Evolutionary conservation across 345 rosid genomes (phyloP), one percentile per base, ranked within the genome.

Genomic region (Aquilaria yunnanensis): DNA sequence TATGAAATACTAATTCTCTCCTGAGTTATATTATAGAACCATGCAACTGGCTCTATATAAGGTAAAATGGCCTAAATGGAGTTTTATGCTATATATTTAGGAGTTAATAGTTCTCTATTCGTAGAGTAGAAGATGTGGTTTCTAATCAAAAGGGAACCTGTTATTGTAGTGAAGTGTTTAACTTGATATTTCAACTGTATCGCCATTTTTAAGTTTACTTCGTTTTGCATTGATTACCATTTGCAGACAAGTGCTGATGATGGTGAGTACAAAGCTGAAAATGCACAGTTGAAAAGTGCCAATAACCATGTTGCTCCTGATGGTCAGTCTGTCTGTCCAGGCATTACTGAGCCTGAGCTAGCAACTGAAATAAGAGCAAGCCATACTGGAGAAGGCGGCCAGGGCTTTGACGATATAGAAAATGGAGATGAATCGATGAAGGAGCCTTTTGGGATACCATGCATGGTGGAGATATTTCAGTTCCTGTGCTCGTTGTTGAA

Each of bases 391-490:
- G 75, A 62, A 60, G 60, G 47, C 33, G 74, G 54, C 56, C 76
- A 60, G 48, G 60, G 30, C 65, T 37, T 37, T 37, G 80, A 75
- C 63, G 78, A 70, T 67, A 54, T 72, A 74, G 68, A 69, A 69
- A 76, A 72, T 66, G 75, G 62, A 72, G 83, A 77, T 51, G 63
- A 49, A 53, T 55, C 69, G 54, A 79, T 80, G 89, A 63, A 63
- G 73, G 87, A 78, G 47, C 87, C 90, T 29, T 88, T 74, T 77
- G 95, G 91, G 41, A 70, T 88, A 56, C 85, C 83, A 45, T 88
- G 91, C 81, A 81, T 88, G 89, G 85, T 83, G 70, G 95, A 85
- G 67, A 78, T 88, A 62, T 75, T 85, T 67, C 87, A 83, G 45
- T 88, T 83, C 73, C 61, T 88, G 67, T 88, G 91, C 62, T 85